Evolutionary conservation across 129 eudicot genomes (phyloP).

Genomic region (Calendula officinalis): DNA sequence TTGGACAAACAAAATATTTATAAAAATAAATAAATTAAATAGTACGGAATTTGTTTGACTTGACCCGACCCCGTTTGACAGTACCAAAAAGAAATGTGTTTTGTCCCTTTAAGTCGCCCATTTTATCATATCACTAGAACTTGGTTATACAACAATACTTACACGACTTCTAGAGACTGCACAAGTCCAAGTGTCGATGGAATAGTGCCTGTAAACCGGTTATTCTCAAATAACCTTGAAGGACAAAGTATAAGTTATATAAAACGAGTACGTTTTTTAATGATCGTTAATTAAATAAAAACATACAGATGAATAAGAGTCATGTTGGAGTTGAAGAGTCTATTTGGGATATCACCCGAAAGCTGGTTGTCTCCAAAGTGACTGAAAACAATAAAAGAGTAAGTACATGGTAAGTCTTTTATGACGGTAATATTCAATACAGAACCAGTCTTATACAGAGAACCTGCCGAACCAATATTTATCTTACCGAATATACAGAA

Average conservation of each 20-base stretch:
- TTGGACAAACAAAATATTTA: too few species aligned
- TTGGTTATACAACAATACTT: not conserved
- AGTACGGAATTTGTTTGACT: too few species aligned
- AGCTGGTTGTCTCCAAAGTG: slow-evolving; percentile 65
- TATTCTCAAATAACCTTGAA: slow-evolving; percentile 22
- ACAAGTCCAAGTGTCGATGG: slow-evolving; percentile 13
- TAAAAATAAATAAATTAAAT: too few species aligned
- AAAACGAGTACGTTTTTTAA: not conserved
- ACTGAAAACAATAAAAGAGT: slow-evolving; percentile 30
- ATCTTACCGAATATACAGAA: too few species aligned
- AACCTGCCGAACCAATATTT: too few species aligned
- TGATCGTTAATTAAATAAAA: not conserved
- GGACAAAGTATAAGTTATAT: not conserved
- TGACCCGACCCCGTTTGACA: too few species aligned
- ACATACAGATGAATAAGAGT: slow-evolving; percentile 59
- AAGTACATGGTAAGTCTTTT: not conserved
- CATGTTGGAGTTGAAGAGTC: slow-evolving; percentile 49
- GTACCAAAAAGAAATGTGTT: too few species aligned
- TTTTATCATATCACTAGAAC: too few species aligned
- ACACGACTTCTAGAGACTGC: slow-evolving; percentile 11
- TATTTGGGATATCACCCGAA: slow-evolving; percentile 57
- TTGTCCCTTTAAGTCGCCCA: too few species aligned
- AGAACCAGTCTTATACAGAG: too few species aligned
- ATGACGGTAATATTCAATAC: too few species aligned
- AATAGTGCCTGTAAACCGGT: slow-evolving; percentile 15